A percentile compares a stretch with the other conserved stretches of the same genome.
Evolutionary conservation across 1,139 yeast genomes (phyloP).

Genomic region (Pneumocystis murina): DNA sequence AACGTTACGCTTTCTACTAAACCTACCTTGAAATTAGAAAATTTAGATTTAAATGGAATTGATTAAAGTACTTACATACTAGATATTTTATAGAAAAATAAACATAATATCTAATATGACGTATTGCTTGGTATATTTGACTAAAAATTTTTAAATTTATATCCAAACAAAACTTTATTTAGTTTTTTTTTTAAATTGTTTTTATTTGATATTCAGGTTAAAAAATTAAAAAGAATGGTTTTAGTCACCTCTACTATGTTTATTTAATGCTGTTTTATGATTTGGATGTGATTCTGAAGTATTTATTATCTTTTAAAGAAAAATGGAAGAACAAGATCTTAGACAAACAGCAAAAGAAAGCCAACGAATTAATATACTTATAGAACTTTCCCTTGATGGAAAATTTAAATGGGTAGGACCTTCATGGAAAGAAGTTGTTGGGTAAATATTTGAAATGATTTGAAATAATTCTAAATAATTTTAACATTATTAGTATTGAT

Average conservation of each 20-base stretch:
- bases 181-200: no score
- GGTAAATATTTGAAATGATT: slow-evolving; percentile 16
- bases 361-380: neutral
- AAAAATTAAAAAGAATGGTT: neutral
- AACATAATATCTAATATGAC: no score
- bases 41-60: no score
- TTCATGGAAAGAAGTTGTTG: slow-evolving; percentile 60
- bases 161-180: no score
- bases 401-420: slow-evolving; percentile 53
- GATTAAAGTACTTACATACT: no score
- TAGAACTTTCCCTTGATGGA: slow-evolving; percentile 33
- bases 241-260: neutral
- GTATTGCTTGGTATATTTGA: no score
- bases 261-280: neutral
- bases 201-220: no score
- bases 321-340: neutral
- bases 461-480: slow-evolving; percentile 22
- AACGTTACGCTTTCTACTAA: no score
- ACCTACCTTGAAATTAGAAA: no score
- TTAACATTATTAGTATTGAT: slow-evolving; percentile 41
- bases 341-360: neutral
- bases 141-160: no score
- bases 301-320: neutral
- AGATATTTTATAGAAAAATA: no score
- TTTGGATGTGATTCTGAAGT: neutral